These are phyloP conservation scores for Picocystis sp. DNA, from an alignment of 163 green algal species.

Conservation along the genomic window DNA sequence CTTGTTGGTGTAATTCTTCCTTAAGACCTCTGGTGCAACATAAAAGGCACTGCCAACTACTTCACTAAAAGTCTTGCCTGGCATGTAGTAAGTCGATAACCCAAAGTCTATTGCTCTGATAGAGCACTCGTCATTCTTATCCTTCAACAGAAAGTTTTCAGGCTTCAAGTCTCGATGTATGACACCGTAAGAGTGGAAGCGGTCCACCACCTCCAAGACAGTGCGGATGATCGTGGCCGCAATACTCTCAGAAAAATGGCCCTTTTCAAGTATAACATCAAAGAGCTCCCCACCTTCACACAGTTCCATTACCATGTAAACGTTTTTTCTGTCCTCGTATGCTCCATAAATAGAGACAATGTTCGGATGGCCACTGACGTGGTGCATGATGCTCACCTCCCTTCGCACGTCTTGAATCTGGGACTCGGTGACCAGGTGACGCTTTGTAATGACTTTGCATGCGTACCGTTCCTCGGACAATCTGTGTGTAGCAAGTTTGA, in stretches of 20 bases:
- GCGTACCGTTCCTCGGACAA: slow-evolving; percentile 45
- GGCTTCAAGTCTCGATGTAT: slow-evolving; percentile 72
- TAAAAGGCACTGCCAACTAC: slow-evolving; percentile 8
- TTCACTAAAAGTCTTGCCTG: slow-evolving; percentile 23
- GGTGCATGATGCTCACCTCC: not conserved
- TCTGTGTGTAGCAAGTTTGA: slow-evolving; percentile 20
- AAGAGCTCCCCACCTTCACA: slow-evolving; percentile 68
- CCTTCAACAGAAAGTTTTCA: slow-evolving; percentile 69
- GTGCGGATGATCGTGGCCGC: slow-evolving; percentile 56
- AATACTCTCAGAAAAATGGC: slow-evolving; percentile 69
- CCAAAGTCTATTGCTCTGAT: slow-evolving; percentile 44
- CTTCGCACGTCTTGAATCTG: slow-evolving; percentile 18
- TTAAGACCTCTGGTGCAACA: slow-evolving; percentile 17
- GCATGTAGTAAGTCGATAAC: slow-evolving; percentile 11
- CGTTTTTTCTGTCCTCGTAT: slow-evolving; percentile 11
- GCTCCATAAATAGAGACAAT: slow-evolving; percentile 10
- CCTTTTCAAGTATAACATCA: slow-evolving; percentile 54
- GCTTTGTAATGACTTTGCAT: slow-evolving; percentile 86
- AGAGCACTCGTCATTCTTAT: slow-evolving; percentile 43
- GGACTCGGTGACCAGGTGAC: slow-evolving; percentile 29
- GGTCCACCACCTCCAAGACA: slow-evolving; percentile 66
- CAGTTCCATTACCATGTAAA: slow-evolving; percentile 75
- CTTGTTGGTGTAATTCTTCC: slow-evolving; percentile 22
- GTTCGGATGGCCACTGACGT: slow-evolving; percentile 10
- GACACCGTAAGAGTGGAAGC: slow-evolving; percentile 79